Base-by-base conservation (phyloP, 2,329 filamentous ascomycete species). In the Dactylellina cionopaga region DNA sequence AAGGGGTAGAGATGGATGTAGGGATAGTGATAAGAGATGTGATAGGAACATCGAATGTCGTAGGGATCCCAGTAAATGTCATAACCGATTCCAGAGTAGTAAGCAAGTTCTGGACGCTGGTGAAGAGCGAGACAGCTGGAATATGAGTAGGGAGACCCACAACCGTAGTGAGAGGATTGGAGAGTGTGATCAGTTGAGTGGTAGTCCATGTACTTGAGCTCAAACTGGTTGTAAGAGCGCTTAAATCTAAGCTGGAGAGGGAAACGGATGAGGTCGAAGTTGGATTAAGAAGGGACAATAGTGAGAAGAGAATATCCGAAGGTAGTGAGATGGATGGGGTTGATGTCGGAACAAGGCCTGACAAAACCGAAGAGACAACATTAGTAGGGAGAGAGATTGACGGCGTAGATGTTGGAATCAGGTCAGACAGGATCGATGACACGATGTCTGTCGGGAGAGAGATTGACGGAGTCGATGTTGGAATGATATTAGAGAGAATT, bases 71-170 rank as follows among this genome's bases (percentile, higher is more conserved):
- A 35, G 52, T 59, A 22, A 49, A 10, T 1, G 44, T 59, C 33
- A 59, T 11, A 17, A 59, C 31, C 6, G 35, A 59, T 44, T 68
- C 29, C 10, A 59, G 41, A 9, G 44, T 52, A 29, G 33, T 59
- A 31, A 68, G 17, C 33, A 59, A 25, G 35, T 31, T 59, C 25
- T 59, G 54, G 19, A 68, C 25, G 27, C 63, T 68, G 11, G 52
- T 68, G 54, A 68, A 59, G 0, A 59, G 54, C 25, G 63, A 59
- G 22, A 59, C 43, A 3, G 63, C 63, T 3, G 52, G 63, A 17
- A 68, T 68, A n/a, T 68, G 52, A 11, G 63, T 68, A 25, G 63
- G 63, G 25, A 68, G 37, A 52, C 52, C 63, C 37, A 68, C 33
- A 22, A 59, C 63, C 2, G 54, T 59, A 5, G 52, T 59, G 11